phyloP scores from a whole-genome alignment of 2,329 filamentous ascomycete species.

The Rhinocladiella mackenziei region DNA sequence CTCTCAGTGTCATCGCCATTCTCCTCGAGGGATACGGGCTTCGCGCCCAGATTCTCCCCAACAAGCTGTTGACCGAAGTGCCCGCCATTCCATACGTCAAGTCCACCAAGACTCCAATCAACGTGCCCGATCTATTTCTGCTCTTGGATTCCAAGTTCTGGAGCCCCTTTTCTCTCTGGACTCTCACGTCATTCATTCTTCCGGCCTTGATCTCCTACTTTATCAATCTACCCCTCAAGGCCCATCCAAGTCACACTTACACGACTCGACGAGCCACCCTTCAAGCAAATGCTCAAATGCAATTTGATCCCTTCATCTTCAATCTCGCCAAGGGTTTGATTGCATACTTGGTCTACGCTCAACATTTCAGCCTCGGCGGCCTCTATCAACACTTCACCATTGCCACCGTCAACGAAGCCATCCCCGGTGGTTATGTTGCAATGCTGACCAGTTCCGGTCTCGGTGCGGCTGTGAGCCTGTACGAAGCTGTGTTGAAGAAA shows the following conservation, averaged over 20 bases:
- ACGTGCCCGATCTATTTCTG: conserved; percentile 77
- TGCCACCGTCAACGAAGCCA: conserved; percentile 36
- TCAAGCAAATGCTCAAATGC: conserved; percentile 21
- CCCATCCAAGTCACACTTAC: conserved; percentile 30
- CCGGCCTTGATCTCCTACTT: conserved; percentile 77
- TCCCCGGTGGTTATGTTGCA: conserved; percentile 40
- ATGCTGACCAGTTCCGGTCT: conserved; percentile 42
- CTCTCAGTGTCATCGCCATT: conserved; percentile 65
- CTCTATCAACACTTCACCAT: conserved; percentile 38
- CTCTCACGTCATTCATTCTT: conserved; percentile 64
- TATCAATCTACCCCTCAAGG: conserved; percentile 72
- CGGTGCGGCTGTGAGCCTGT: conserved; percentile 41
- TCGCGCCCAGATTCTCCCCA: conserved; percentile 65
- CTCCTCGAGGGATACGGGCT: conserved; percentile 68
- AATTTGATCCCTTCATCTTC: conserved; percentile 81
- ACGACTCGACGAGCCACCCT: conserved; percentile 37
- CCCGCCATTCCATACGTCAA: conserved; percentile 57
- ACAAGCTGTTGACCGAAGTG: conserved; percentile 65
- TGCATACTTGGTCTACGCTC: conserved; percentile 74
- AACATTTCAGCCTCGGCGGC: conserved; percentile 38
- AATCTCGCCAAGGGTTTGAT: conserved; percentile 82
- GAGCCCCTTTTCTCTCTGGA: conserved; percentile 74
- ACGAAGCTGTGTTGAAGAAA: conserved; percentile 46
- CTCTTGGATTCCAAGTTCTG: conserved; percentile 71
- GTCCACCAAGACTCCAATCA: conserved; percentile 58